phyloP scores from a whole-genome alignment of 306 rosid genomes.

The Rosa rugosa region DNA sequence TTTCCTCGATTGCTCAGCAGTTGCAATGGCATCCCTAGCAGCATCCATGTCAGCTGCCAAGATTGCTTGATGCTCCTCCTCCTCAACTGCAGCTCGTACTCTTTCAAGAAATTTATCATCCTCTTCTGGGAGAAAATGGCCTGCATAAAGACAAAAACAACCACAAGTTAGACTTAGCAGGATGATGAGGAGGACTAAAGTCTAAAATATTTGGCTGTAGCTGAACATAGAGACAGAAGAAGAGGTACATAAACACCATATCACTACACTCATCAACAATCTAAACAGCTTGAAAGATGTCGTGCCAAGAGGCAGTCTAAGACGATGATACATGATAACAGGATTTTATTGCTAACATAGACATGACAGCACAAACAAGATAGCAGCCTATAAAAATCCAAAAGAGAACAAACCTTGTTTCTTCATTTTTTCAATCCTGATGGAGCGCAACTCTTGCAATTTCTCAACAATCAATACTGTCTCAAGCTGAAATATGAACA shows the following conservation, averaged over 20 bases:
- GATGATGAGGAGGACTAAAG: not conserved
- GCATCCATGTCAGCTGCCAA: constrained; percentile 80
- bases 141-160: constrained; percentile 41
- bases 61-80: constrained; percentile 87
- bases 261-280: not conserved
- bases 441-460: constrained; percentile 77
- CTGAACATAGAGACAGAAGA: not conserved
- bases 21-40: constrained; percentile 82
- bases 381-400: not conserved
- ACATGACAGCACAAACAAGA: not conserved
- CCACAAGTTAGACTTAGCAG: constrained; percentile 6
- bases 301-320: not conserved
- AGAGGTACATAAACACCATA: not conserved
- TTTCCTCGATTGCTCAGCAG: constrained; percentile 77
- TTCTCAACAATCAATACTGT: constrained; percentile 76
- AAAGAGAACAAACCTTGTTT: constrained; percentile 56
- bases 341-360: not conserved
- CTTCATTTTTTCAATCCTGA: constrained; percentile 82
- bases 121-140: constrained; percentile 92
- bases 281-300: not conserved
- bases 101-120: constrained; percentile 79
- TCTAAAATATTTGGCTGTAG: not conserved
- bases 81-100: constrained; percentile 82
- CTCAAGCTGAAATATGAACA: constrained; percentile 65
- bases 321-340: not conserved